Conservation (phyloP, 164 flowering plant genomes). For the Warburgia ugandensis region DNA sequence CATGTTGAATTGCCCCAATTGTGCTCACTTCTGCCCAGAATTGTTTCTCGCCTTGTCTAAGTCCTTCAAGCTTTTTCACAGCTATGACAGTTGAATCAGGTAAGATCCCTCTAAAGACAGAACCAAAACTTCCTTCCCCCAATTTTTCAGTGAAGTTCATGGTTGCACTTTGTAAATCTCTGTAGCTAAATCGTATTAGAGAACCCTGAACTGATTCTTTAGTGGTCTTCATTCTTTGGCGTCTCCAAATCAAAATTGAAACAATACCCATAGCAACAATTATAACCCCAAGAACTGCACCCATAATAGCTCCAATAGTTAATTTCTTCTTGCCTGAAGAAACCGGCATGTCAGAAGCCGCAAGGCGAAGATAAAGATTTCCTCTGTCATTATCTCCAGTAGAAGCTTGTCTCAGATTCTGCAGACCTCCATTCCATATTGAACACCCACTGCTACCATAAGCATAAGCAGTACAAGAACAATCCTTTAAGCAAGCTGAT, state of each 20-base stretch:
- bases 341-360: conserved; percentile 3
- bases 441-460: too few relatives aligned
- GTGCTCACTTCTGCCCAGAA: too few relatives aligned
- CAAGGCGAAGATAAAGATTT: conserved; percentile 15
- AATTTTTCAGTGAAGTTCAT: too few relatives aligned
- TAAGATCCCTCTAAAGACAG: too few relatives aligned
- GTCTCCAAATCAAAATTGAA: too few relatives aligned
- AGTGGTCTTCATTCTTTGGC: too few relatives aligned
- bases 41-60: too few relatives aligned
- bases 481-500: conserved; percentile 16
- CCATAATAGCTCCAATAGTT: conserved; percentile 12
- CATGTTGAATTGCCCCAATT: conserved; percentile 51
- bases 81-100: too few relatives aligned
- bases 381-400: conserved; percentile 1
- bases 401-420: conserved; percentile 11
- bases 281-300: conserved; percentile 12
- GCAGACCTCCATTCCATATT: conserved; percentile 20
- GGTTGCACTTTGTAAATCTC: too few relatives aligned
- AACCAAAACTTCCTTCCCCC: too few relatives aligned
- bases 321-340: conserved; percentile 7
- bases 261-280: too few relatives aligned
- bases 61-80: too few relatives aligned
- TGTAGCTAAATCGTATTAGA: conserved; percentile 24
- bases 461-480: conserved; percentile 31
- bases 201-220: conserved; percentile 21